Percentiles rank a stretch among this genome's conserved stretches.
Evolutionary conservation across 176 grass and related monocot genomes (phyloP).

Genomic region (Elymus sibiricus): DNA sequence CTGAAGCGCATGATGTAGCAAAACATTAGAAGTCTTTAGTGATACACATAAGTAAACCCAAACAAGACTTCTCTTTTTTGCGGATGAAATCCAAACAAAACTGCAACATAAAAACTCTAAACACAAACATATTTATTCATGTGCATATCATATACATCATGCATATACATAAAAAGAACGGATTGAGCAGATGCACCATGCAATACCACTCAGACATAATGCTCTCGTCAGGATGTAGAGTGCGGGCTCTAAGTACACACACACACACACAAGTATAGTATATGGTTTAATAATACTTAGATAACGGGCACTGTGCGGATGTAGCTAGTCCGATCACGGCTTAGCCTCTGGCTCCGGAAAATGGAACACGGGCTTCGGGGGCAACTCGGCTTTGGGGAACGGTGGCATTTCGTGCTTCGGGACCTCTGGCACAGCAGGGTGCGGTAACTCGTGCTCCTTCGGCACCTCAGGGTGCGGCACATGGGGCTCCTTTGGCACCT

Average conservation of each 20-base stretch:
- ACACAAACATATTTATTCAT: neutral
- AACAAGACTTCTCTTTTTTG: neutral
- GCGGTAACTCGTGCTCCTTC: neutral
- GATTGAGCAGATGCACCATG: neutral
- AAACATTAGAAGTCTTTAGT: neutral
- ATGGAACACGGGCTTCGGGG: constrained; percentile 15
- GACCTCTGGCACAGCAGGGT: neutral
- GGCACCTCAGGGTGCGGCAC: neutral
- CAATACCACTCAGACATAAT: neutral
- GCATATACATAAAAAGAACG: neutral
- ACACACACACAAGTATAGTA: neutral
- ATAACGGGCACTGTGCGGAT: neutral
- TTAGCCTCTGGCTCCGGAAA: neutral
- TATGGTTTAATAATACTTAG: neutral
- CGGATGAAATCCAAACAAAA: neutral
- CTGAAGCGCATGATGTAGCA: neutral
- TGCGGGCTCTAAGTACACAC: neutral
- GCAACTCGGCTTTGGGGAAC: constrained; percentile 4
- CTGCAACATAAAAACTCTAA: neutral
- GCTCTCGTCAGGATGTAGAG: neutral
- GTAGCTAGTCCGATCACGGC: neutral
- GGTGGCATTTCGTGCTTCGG: constrained; percentile 7
- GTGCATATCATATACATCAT: neutral
- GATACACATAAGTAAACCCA: neutral
- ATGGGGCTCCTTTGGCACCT: neutral